Conservation (phyloP, 129 eudicot genomes). For the Tagetes patula region DNA sequence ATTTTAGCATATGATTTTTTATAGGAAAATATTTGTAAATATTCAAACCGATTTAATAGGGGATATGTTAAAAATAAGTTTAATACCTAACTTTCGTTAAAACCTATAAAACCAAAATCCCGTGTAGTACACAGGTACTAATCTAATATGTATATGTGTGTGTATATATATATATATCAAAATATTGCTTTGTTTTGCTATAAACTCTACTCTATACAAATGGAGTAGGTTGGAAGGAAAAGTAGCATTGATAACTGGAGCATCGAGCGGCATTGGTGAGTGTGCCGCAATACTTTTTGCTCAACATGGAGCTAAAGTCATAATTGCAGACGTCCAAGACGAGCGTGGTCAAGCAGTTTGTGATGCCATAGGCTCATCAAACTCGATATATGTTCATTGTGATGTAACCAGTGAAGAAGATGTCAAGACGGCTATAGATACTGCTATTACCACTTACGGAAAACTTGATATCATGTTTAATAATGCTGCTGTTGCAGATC, state of each 20-base stretch:
- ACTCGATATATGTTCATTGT: conserved; percentile 14
- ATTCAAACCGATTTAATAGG: no score
- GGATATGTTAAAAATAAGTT: no score
- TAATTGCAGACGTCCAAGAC: not conserved
- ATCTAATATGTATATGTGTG: no score
- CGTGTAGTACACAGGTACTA: no score
- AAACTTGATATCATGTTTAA: conserved; percentile 9
- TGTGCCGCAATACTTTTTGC: not conserved
- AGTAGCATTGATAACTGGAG: conserved; percentile 10
- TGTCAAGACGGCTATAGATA: not conserved
- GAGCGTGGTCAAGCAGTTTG: conserved; percentile 5
- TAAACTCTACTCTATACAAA: not conserved
- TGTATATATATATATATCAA: not conserved
- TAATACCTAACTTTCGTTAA: no score
- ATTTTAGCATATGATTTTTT: no score
- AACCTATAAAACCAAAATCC: no score
- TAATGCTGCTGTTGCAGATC: not conserved
- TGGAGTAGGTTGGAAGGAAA: not conserved
- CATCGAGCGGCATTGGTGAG: conserved; percentile 2
- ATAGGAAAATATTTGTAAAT: no score
- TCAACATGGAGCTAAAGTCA: not conserved
- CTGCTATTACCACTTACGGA: not conserved
- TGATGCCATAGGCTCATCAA: conserved; percentile 13
- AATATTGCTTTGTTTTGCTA: not conserved
- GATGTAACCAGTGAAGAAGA: conserved; percentile 8